Evolutionary conservation across 116 monocot genomes (phyloP).

Genomic region (Trichopus zeylanicus): DNA sequence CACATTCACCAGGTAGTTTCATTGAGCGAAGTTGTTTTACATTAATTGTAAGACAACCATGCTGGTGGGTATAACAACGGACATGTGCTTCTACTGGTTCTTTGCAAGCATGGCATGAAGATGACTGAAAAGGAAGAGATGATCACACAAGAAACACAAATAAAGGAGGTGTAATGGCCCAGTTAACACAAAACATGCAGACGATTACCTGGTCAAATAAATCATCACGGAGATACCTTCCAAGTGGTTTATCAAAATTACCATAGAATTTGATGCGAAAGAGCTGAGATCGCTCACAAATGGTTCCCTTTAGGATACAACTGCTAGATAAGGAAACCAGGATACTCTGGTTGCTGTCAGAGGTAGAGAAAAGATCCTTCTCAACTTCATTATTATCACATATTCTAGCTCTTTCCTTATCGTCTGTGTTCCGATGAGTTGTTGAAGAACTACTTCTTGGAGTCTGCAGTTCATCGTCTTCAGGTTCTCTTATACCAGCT

Average conservation of each 20-base stretch:
- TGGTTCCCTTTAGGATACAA: slow-evolving; percentile 43
- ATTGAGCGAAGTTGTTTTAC: slow-evolving; percentile 43
- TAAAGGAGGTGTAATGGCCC: not conserved
- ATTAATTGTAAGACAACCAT: slow-evolving; percentile 70
- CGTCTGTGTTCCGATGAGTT: slow-evolving; percentile 3
- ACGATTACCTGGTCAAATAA: slow-evolving; percentile 80
- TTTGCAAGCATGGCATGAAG: slow-evolving; percentile 58
- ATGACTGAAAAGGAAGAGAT: slow-evolving; percentile 27
- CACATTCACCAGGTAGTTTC: slow-evolving; percentile 72
- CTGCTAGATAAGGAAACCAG: slow-evolving; percentile 87
- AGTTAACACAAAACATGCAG: not conserved
- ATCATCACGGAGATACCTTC: slow-evolving; percentile 78
- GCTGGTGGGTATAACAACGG: slow-evolving; percentile 71
- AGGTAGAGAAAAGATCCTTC: slow-evolving; percentile 30
- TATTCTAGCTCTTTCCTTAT: slow-evolving; percentile 5
- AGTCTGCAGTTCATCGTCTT: not conserved
- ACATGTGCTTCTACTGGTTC: slow-evolving; percentile 71
- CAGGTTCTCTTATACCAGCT: slow-evolving; percentile 10
- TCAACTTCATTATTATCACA: slow-evolving; percentile 18
- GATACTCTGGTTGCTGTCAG: slow-evolving; percentile 74
- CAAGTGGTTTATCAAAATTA: slow-evolving; percentile 87
- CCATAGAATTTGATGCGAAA: slow-evolving; percentile 90
- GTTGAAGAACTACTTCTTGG: not conserved
- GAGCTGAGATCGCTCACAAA: slow-evolving; percentile 76
- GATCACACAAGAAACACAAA: not conserved